These are phyloP conservation scores for Paecilomyces formosus DNA, from an alignment of 2,329 filamentous ascomycete species.

Conservation along the genomic window DNA sequence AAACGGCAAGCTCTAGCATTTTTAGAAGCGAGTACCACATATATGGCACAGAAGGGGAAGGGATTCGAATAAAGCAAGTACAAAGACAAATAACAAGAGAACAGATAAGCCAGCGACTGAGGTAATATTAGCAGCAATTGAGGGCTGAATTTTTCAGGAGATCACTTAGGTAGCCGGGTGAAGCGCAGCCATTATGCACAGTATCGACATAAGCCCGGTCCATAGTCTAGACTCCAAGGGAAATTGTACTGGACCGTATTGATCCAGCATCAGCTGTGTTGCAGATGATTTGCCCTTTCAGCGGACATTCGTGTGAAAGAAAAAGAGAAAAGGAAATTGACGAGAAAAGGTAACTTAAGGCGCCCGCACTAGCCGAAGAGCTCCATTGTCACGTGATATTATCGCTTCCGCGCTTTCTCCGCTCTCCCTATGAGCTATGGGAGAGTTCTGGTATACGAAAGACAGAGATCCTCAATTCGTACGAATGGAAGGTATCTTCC, in stretches of 20 bases:
- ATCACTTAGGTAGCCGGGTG: not conserved
- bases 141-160: not conserved
- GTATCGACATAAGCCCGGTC: not conserved
- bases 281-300: not conserved
- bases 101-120: not conserved
- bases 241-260: not conserved
- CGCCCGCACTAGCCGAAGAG: not conserved
- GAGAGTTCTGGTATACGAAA: not conserved
- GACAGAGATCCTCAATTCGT: not conserved
- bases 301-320: not conserved
- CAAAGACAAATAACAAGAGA: not conserved
- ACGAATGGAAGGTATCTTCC: constrained; percentile 23
- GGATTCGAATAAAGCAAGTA: constrained; percentile 1
- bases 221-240: not conserved
- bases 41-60: not conserved
- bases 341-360: not conserved
- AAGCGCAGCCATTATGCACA: not conserved
- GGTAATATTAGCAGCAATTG: not conserved
- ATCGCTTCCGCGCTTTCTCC: not conserved
- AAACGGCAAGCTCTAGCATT: constrained; percentile 52
- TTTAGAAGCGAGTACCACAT: constrained; percentile 34
- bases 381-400: not conserved
- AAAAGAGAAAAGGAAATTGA: not conserved
- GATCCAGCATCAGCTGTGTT: not conserved
- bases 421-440: not conserved